Evolutionary conservation across 2,329 filamentous ascomycete species (phyloP).

Genomic region (Keithomyces neogunnii): DNA sequence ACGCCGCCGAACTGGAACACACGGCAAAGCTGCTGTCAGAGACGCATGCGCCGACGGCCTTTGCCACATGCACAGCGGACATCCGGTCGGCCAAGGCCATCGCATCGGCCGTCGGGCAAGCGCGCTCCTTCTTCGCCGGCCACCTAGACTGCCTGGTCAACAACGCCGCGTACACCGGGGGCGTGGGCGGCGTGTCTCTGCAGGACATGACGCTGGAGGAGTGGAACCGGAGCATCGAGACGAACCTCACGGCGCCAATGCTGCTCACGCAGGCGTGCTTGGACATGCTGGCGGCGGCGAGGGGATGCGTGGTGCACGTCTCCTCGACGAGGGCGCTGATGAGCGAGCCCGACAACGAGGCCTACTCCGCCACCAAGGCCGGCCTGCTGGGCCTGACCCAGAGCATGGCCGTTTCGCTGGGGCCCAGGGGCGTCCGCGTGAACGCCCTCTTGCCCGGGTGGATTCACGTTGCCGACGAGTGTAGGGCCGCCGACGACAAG

Average conservation of each 20-base stretch:
- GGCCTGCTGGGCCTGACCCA: constrained; percentile 41
- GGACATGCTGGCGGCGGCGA: constrained; percentile 13
- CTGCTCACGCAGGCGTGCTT: constrained; percentile 21
- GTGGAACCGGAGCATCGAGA: constrained; percentile 26
- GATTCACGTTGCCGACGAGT: constrained; percentile 37
- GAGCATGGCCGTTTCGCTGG: constrained; percentile 36
- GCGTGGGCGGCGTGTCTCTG: constrained; percentile 21
- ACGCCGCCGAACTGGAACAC: constrained; percentile 27
- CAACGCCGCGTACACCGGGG: constrained; percentile 30
- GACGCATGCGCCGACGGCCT: constrained; percentile 6
- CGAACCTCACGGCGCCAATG: constrained; percentile 28
- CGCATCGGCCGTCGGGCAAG: constrained; percentile 17
- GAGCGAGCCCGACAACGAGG: constrained; percentile 39
- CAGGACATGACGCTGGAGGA: constrained; percentile 25
- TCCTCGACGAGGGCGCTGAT: constrained; percentile 41
- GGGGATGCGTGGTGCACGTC: constrained; percentile 33
- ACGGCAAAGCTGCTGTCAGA: constrained; percentile 17
- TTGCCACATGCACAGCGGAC: constrained; percentile 11
- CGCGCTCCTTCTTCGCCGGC: constrained; percentile 22
- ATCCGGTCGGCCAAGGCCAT: constrained; percentile 24
- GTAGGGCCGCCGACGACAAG: constrained; percentile 24
- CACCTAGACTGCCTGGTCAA: constrained; percentile 32
- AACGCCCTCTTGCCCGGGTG: constrained; percentile 42
- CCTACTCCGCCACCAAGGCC: constrained; percentile 41
- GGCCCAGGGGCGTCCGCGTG: constrained; percentile 32